Evolutionary conservation across 2,329 filamentous ascomycete genomes (phyloP), one percentile per base, ranked within the genome.

Genomic region (Arthrobotrys sinensis): DNA sequence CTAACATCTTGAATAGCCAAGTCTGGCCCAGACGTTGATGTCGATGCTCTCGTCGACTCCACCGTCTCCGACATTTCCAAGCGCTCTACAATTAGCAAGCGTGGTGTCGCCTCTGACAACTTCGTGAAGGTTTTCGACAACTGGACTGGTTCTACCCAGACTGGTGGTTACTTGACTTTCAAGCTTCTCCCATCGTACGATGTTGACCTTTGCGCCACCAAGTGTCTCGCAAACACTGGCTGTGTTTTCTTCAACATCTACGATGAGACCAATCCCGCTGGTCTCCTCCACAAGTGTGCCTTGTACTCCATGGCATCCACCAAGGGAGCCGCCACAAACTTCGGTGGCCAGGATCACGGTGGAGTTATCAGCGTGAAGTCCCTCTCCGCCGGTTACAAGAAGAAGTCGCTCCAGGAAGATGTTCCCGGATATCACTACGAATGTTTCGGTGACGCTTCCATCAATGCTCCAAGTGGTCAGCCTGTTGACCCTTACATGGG

Each of bases 81-180:
- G 52, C 52, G 52, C 32, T 19, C 21, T 10, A 36, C 38, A 14
- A 34, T 48, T 5, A 50, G 28, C 28, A 69, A 69, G 34, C 65
- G 65, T 12, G 50, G 50, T 45, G 50, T 57, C 19, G 48, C 65
- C 34, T 32, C 19, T 40, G 65, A 69, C 36, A 50, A 46, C 14
- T 69, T 69, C 52, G 65, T 69, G 50, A 69, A 69, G 53, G 48
- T 69, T 8, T 69, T 69, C 52, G 65, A 69, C 16, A 69, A 57
- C 36, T 52, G 46, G 48, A 32, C 36, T 16, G 65, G 65, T 12
- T 52, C 65, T 38, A 69, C 65, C 32, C 48, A 57, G 48, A 46
- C 46, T n/a, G 65, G 36, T 50, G 50, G 50, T 6, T 69, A 53
- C 36, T 57, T 69, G 28, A 53, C 46, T 16, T 45, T 69, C 65